phyloP scores from a whole-genome alignment of 495 filamentous ascomycete species.

The Bathelium albidoporum region DNA sequence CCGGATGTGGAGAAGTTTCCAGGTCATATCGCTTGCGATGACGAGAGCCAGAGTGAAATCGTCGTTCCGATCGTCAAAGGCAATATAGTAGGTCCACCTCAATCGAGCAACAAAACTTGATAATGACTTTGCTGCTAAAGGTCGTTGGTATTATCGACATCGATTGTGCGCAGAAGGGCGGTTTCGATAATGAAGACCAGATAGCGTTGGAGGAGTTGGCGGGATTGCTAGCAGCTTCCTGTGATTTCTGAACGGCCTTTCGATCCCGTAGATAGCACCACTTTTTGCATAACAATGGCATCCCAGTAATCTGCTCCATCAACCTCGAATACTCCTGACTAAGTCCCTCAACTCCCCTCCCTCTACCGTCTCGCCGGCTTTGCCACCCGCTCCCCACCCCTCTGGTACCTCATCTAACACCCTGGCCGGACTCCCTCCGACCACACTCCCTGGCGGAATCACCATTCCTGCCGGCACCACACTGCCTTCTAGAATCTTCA shows the following conservation, averaged over 20 bases:
- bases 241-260: slow-evolving; percentile 44
- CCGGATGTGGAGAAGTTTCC: slow-evolving; percentile 66
- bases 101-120: not conserved
- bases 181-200: slow-evolving; percentile 70
- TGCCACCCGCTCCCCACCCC: slow-evolving; percentile 50
- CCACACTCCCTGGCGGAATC: slow-evolving; percentile 77
- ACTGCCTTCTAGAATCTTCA: slow-evolving; percentile 68
- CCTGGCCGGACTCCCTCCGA: slow-evolving; percentile 69
- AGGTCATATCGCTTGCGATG: slow-evolving; percentile 88
- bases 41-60: slow-evolving; percentile 74
- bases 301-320: not conserved
- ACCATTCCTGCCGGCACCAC: slow-evolving; percentile 83
- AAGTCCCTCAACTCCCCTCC: slow-evolving; percentile 35
- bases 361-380: slow-evolving; percentile 31
- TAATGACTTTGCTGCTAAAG: slow-evolving; percentile 27
- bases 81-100: slow-evolving; percentile 39
- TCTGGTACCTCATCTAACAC: slow-evolving; percentile 82
- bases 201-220: slow-evolving; percentile 61
- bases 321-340: slow-evolving; percentile 26
- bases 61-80: slow-evolving; percentile 67
- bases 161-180: slow-evolving; percentile 59
- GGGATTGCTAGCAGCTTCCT: slow-evolving; percentile 49
- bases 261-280: not conserved
- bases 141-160: slow-evolving; percentile 85
- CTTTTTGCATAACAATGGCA: not conserved